Base-by-base conservation (phyloP, 2,329 filamentous ascomycete species). In the Phaeosphaeria sp. region DNA sequence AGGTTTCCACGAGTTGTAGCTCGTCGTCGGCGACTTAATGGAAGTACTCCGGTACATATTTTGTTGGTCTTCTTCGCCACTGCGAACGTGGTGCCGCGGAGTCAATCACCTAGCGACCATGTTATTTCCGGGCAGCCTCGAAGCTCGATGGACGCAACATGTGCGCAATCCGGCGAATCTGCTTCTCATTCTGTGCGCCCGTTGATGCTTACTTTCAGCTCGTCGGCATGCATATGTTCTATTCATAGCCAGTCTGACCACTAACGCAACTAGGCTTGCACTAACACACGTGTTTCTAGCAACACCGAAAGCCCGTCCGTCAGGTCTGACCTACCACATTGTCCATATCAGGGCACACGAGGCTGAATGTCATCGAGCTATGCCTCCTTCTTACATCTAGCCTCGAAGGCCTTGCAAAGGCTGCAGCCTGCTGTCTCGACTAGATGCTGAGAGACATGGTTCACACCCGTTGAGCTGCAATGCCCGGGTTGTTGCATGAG, bases 221-320 rank as follows among this genome's bases (percentile, higher is more conserved):
- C 47, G 59, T 18, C 57, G 21, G 30, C 30, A 42, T 50, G 48
- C 44, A 55, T 24, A 48, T 43, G 43, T 45, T 53, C 64, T 64
- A 67, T 65, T 65, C 59, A 59, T 63, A 47, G 63, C 30, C 18
- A 21, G 27, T 49, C 59, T 65, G 55, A 64, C 59, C 48, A 45
- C 49, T 48, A 55, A 39, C 50, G 40, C 30, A 6, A 49, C 24
- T 20, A 25, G 46, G 53, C 30, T 20, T 56, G n/a, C n/a, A n/a
- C n/a, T n/a, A 43, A 49, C 39, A 36, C 30, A 36, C 5, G 6
- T 36, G 11, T 36, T 36, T 5, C 30, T 36, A 13, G 30, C 15
- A 3, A 36, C 11, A 36, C 30, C 30, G 30, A 36, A 36, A 13
- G 30, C 30, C 30, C 30, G 30, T 36, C n/a, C n/a, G n/a, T n/a